Evolutionary conservation across 2,329 filamentous ascomycete species (phyloP).

Genomic region (Colletotrichum horii): DNA sequence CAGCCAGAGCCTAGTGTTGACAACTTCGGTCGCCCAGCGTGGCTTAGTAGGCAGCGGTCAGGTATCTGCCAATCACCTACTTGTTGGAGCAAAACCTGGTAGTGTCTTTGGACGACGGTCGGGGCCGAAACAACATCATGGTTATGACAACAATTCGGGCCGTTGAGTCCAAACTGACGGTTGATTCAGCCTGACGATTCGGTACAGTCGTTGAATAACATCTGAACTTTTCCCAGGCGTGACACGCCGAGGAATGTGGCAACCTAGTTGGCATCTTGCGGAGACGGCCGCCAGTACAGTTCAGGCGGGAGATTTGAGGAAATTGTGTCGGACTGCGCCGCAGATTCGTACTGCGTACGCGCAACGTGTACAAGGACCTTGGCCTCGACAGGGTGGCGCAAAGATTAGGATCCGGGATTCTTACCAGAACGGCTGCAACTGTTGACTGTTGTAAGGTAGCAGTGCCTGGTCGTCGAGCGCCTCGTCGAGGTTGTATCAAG

Average conservation of each 20-base stretch:
- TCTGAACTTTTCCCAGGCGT: not conserved
- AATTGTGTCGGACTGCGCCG: not conserved
- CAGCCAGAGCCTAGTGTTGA: not conserved
- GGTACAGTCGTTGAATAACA: not conserved
- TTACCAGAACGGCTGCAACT: not conserved
- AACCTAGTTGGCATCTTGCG: not conserved
- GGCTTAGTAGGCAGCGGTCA: not conserved
- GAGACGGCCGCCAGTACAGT: not conserved
- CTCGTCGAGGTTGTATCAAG: not conserved
- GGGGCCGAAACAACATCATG: not conserved
- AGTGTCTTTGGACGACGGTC: not conserved
- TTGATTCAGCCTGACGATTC: not conserved
- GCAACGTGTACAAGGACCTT: not conserved
- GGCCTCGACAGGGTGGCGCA: not conserved
- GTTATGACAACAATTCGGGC: not conserved
- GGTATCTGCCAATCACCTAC: not conserved
- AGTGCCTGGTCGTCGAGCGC: not conserved
- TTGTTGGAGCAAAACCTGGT: not conserved
- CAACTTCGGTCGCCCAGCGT: not conserved
- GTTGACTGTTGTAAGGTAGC: not conserved
- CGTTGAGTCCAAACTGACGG: not conserved
- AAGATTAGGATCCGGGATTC: not conserved
- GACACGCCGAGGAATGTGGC: not conserved
- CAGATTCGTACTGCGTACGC: not conserved
- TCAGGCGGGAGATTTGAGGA: not conserved